These are phyloP conservation scores for Pichia cactophila DNA, from an alignment of 1,139 yeast genomes.

Conservation along the genomic window DNA sequence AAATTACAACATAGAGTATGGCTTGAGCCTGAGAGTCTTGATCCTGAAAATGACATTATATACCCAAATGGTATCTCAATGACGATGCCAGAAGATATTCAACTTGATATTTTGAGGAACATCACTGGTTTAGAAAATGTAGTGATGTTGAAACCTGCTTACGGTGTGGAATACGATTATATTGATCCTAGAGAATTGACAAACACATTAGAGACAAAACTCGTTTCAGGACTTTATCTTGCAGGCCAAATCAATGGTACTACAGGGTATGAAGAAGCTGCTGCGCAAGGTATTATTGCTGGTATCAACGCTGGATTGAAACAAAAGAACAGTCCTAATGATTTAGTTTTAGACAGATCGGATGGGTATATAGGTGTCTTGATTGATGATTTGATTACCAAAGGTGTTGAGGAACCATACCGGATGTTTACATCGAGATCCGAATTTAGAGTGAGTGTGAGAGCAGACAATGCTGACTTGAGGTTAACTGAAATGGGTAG, in stretches of 20 bases:
- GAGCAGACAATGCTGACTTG: slow-evolving; percentile 91
- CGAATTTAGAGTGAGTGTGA: slow-evolving; percentile 80
- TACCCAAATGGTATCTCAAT: slow-evolving; percentile 96
- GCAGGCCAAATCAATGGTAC: slow-evolving; percentile 99
- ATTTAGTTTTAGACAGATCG: slow-evolving; percentile 56
- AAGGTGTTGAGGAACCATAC: slow-evolving; percentile 96
- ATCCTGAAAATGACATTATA: slow-evolving; percentile 54
- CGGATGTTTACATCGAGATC: slow-evolving; percentile 97
- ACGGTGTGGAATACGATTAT: slow-evolving; percentile 96
- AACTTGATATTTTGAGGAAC: slow-evolving; percentile 60
- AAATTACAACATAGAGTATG: slow-evolving; percentile 76
- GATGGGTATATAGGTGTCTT: slow-evolving; percentile 91
- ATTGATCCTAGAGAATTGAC: slow-evolving; percentile 86
- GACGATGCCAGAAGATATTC: slow-evolving; percentile 94
- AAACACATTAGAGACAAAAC: slow-evolving; percentile 73
- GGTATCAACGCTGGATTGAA: slow-evolving; percentile 86
- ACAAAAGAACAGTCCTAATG: slow-evolving; percentile 30
- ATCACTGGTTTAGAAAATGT: slow-evolving; percentile 90
- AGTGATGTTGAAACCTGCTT: slow-evolving; percentile 85
- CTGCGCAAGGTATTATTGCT: slow-evolving; percentile 92
- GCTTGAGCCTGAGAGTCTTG: slow-evolving; percentile 95
- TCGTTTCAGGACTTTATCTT: slow-evolving; percentile 67
- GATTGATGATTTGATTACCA: slow-evolving; percentile 87
- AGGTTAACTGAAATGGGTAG: slow-evolving; percentile 70
- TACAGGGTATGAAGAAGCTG: slow-evolving; percentile 98